These are phyloP conservation scores for Cubamyces lactineus DNA, from an alignment of 768 basidiomycete species.

Conservation along the genomic window DNA sequence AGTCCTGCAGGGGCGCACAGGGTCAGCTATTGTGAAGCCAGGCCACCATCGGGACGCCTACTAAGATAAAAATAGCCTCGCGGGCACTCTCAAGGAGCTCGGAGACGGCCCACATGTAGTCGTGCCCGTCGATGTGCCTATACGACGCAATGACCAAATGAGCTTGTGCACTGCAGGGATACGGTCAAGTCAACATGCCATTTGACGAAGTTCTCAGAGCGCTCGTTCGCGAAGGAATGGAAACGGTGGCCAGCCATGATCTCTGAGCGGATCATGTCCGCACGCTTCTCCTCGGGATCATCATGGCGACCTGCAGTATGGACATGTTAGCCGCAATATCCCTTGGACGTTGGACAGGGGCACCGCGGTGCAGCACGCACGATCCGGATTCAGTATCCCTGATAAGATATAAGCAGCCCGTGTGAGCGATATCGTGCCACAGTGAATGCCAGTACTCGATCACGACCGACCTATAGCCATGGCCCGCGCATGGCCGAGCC, in stretches of 20 bases:
- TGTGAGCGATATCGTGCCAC: background rate
- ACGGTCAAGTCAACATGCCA: constrained; percentile 54
- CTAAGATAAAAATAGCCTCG: constrained; percentile 88
- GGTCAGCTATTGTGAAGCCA: background rate
- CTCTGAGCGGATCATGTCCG: constrained; percentile 71
- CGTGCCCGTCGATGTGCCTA: constrained; percentile 92
- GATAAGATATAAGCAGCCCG: background rate
- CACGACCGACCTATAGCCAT: constrained; percentile 40
- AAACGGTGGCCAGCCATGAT: constrained; percentile 86
- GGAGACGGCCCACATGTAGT: constrained; percentile 95
- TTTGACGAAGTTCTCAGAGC: constrained; percentile 75
- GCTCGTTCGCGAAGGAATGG: constrained; percentile 76
- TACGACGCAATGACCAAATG: background rate
- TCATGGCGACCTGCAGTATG: constrained; percentile 61
- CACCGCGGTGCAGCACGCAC: constrained; percentile 29
- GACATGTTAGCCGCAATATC: background rate
- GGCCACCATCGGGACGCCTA: constrained; percentile 34
- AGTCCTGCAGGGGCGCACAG: constrained; percentile 51
- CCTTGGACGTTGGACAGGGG: background rate
- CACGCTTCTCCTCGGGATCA: constrained; percentile 67
- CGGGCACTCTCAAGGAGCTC: constrained; percentile 84
- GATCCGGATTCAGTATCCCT: constrained; percentile 41
- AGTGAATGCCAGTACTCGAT: background rate
- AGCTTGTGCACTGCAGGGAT: background rate
- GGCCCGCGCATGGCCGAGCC: constrained; percentile 39